Conservation (phyloP, 1,139 yeast species). For the Entelexis sorbosivorans region DNA sequence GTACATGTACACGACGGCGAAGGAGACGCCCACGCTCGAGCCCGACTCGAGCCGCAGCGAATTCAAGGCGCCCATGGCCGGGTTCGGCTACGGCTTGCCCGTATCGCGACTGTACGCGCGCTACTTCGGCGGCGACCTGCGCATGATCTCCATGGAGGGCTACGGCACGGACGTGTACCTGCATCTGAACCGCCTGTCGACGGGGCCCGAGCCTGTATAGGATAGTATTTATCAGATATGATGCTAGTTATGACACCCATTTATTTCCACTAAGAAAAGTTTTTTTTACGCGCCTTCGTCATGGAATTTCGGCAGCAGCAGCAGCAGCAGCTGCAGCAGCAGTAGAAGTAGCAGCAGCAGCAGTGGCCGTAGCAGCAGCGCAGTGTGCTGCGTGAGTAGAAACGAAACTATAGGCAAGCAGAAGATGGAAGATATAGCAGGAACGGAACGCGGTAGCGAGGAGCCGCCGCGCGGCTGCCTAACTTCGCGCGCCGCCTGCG, state of each 20-base stretch:
- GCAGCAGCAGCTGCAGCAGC: too few species aligned
- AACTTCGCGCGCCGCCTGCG: too few species aligned
- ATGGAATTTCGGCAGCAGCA: too few species aligned
- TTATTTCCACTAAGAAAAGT: neutral
- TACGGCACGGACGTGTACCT: constrained; percentile 88
- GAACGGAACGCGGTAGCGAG: too few species aligned
- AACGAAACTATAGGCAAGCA: too few species aligned
- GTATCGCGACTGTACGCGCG: constrained; percentile 76
- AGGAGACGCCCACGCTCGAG: constrained; percentile 58
- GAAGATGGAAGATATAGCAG: too few species aligned
- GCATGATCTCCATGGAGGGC: constrained; percentile 83
- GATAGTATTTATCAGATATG: neutral
- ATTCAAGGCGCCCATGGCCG: constrained; percentile 87
- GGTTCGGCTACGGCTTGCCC: constrained; percentile 86
- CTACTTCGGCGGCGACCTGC: constrained; percentile 84
- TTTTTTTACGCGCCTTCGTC: too few species aligned
- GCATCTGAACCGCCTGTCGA: constrained; percentile 55
- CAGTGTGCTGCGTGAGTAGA: too few species aligned
- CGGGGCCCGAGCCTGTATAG: constrained; percentile 40
- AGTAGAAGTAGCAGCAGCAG: too few species aligned
- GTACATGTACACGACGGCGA: constrained; percentile 78
- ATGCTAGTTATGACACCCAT: neutral
- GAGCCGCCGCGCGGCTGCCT: too few species aligned
- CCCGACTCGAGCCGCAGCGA: constrained; percentile 42
- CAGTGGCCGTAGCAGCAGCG: too few species aligned